A percentile compares a stretch with the other conserved stretches of the same genome.
phyloP scores from a whole-genome alignment of 2,329 filamentous ascomycete genomes.

The Tolypocladium nubicola region DNA sequence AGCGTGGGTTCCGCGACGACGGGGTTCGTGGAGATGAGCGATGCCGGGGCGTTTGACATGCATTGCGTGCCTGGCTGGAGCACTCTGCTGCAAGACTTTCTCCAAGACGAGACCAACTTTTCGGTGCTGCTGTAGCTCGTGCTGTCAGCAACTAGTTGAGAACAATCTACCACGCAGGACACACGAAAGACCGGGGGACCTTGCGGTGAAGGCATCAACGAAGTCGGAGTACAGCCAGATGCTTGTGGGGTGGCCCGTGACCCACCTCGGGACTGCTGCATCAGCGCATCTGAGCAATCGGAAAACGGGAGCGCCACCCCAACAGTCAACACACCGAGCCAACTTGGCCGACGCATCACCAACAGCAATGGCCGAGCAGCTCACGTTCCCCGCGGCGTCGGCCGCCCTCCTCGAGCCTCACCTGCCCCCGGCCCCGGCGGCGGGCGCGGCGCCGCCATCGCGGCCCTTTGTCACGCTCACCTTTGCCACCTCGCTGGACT shows the following conservation, averaged over 20 bases:
- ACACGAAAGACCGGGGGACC: too few species aligned
- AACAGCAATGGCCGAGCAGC: constrained; percentile 20
- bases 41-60: not conserved
- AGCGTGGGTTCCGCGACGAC: not conserved
- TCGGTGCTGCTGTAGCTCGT: not conserved
- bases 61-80: not conserved
- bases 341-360: not conserved
- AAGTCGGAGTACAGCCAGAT: too few species aligned
- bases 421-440: constrained; percentile 13
- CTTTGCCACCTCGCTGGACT: constrained; percentile 85
- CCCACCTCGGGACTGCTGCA: not conserved
- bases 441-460: not conserved
- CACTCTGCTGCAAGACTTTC: not conserved
- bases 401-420: constrained; percentile 21
- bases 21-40: not conserved
- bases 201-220: too few species aligned
- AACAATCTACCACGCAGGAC: too few species aligned
- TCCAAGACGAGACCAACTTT: not conserved
- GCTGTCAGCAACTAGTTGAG: not conserved
- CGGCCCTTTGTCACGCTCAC: constrained; percentile 64
- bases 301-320: not conserved
- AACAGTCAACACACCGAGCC: not conserved
- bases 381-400: constrained; percentile 20
- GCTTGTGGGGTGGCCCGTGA: not conserved
- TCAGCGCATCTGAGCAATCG: not conserved